Evolutionary conservation across 495 filamentous ascomycete species (phyloP).

Genomic region (Baudoinia panamericana): DNA sequence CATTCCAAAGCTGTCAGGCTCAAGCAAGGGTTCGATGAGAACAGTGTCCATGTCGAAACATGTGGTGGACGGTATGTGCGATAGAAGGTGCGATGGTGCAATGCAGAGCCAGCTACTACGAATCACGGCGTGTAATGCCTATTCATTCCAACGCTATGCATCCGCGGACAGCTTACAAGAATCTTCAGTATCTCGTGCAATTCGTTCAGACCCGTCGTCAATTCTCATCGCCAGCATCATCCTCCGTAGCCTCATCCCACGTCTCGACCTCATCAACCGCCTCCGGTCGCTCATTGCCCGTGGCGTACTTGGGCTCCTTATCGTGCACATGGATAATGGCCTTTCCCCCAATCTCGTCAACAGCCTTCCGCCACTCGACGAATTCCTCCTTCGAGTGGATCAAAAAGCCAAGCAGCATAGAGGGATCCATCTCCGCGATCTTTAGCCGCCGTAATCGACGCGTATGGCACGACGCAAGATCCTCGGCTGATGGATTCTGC

Average conservation of each 20-base stretch:
- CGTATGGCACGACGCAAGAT: conserved; percentile 77
- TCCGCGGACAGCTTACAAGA: too few species aligned
- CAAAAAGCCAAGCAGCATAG: conserved; percentile 96
- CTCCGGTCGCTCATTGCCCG: conserved; percentile 41
- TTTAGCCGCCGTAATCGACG: conserved; percentile 68
- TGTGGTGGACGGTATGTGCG: too few species aligned
- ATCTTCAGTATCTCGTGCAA: too few species aligned
- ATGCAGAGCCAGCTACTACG: too few species aligned
- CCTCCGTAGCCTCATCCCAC: conserved; percentile 52
- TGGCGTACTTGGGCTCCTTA: conserved; percentile 40
- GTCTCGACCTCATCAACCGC: conserved; percentile 85
- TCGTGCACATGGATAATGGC: conserved; percentile 71
- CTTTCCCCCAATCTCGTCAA: conserved; percentile 57
- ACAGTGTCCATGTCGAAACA: too few species aligned
- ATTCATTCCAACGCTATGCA: too few species aligned
- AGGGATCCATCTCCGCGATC: conserved; percentile 90
- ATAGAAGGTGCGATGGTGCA: too few species aligned
- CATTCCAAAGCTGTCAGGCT: not conserved
- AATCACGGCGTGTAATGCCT: too few species aligned
- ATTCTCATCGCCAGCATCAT: conserved; percentile 8
- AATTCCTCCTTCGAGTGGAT: conserved; percentile 75
- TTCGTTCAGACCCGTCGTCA: too few species aligned
- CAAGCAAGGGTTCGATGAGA: not conserved
- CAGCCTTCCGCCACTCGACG: conserved; percentile 58
- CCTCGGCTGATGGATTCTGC: conserved; percentile 42